These are phyloP conservation scores for Yamadazyma buinensis DNA, from an alignment of 1,139 yeast species.

Conservation along the genomic window DNA sequence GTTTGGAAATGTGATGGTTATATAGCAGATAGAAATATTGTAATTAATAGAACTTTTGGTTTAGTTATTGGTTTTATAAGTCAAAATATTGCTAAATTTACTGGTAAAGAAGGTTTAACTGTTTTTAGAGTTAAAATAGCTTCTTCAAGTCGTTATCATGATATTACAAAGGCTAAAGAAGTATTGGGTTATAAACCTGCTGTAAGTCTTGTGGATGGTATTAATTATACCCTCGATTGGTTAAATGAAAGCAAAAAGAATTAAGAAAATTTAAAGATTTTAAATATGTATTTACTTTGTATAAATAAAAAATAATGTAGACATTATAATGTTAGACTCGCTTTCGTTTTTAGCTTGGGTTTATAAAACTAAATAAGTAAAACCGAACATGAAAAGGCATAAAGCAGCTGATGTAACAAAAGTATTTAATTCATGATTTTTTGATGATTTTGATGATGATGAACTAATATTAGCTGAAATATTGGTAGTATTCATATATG, in stretches of 20 bases:
- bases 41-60: constrained; percentile 69
- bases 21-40: constrained; percentile 65
- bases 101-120: constrained; percentile 88
- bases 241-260: constrained; percentile 61
- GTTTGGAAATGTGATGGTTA: constrained; percentile 97
- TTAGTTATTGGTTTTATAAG: constrained; percentile 76
- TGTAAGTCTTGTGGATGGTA: constrained; percentile 80
- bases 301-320: no score
- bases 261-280: neutral
- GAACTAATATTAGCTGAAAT: no score
- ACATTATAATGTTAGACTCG: no score
- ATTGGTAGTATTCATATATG: no score
- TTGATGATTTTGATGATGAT: no score
- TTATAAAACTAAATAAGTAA: neutral
- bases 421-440: no score
- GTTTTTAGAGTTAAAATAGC: constrained; percentile 92
- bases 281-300: no score
- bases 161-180: constrained; percentile 79
- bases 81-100: constrained; percentile 62
- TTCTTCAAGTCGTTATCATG: constrained; percentile 94
- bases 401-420: neutral
- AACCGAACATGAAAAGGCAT: neutral
- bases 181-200: constrained; percentile 77
- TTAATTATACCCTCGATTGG: constrained; percentile 78
- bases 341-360: neutral